phyloP scores from a whole-genome alignment of 352 stramenopile genomes.

The Blastocystis sp. region DNA sequence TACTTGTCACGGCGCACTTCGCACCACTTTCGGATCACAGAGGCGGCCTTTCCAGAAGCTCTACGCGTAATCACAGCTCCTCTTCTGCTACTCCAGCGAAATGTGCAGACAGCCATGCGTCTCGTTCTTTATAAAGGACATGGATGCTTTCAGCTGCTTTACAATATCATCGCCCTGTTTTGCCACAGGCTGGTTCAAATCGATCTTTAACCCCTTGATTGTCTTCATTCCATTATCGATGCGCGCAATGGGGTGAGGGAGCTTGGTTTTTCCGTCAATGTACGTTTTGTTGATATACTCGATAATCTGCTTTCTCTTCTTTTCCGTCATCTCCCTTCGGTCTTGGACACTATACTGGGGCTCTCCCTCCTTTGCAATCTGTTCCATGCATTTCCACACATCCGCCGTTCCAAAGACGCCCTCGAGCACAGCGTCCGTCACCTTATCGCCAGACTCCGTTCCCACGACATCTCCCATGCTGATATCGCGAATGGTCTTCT shows the following conservation, averaged over 20 bases:
- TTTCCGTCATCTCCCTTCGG: constrained; percentile 36
- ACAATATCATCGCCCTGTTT: constrained; percentile 52
- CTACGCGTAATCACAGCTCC: background rate
- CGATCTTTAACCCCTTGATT: constrained; percentile 62
- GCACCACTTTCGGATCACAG: constrained; percentile 43
- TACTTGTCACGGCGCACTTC: constrained; percentile 33
- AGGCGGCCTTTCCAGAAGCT: constrained; percentile 8
- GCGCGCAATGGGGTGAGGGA: constrained; percentile 20
- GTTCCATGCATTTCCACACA: constrained; percentile 1
- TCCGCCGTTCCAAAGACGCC: constrained; percentile 30
- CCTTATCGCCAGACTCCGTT: background rate
- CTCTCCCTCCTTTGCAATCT: constrained; percentile 52
- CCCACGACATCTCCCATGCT: background rate
- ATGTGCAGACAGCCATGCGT: constrained; percentile 47
- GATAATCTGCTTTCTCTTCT: constrained; percentile 59
- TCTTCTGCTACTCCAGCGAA: background rate
- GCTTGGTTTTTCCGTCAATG: constrained; percentile 26
- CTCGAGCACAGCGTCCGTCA: constrained; percentile 1
- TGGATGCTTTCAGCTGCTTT: constrained; percentile 36
- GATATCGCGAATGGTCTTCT: constrained; percentile 45
- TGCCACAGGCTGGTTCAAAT: constrained; percentile 25
- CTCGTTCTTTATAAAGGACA: constrained; percentile 59
- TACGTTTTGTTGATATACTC: constrained; percentile 64
- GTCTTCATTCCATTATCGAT: constrained; percentile 63
- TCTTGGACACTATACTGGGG: constrained; percentile 48